Percentiles rank a stretch among this genome's conserved stretches.
phyloP scores from a whole-genome alignment of 805 yeast genomes.

The Wickerhamomyces bovis region DNA sequence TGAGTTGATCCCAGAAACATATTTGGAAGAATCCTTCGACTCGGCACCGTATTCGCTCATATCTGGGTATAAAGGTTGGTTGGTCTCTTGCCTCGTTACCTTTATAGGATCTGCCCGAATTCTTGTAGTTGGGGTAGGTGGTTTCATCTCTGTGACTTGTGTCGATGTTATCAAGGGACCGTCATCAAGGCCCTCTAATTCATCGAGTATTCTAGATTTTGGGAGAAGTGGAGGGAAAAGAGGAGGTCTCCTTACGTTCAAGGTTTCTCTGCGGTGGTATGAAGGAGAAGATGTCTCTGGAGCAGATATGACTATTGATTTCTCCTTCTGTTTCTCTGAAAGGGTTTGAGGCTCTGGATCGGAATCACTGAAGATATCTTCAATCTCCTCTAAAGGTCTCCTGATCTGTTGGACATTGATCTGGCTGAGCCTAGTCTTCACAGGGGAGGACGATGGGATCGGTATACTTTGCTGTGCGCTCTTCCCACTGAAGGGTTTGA shows the following conservation, averaged over 20 bases:
- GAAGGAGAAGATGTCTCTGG: conserved; percentile 25
- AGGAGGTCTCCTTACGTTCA: neutral
- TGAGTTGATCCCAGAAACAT: neutral
- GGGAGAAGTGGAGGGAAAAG: neutral
- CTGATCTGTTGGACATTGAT: neutral
- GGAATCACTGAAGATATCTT: conserved; percentile 9
- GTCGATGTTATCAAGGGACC: conserved; percentile 2
- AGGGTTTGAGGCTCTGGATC: neutral
- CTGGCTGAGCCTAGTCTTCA: neutral
- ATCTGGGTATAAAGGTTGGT: neutral
- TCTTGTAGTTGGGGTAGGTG: neutral
- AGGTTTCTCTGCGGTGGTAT: conserved; percentile 23
- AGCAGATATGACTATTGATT: conserved; percentile 10
- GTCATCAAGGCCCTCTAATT: neutral
- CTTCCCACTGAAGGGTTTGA: neutral
- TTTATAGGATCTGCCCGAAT: neutral
- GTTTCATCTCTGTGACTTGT: neutral
- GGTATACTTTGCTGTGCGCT: neutral
- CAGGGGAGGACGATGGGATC: neutral
- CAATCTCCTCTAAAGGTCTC: conserved; percentile 3
- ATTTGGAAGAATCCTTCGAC: neutral
- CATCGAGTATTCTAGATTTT: neutral
- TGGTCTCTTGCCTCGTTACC: neutral
- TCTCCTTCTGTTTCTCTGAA: neutral
- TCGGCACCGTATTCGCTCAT: neutral